Conservation (phyloP, 495 filamentous ascomycete species). For the Penicillium angulare region DNA sequence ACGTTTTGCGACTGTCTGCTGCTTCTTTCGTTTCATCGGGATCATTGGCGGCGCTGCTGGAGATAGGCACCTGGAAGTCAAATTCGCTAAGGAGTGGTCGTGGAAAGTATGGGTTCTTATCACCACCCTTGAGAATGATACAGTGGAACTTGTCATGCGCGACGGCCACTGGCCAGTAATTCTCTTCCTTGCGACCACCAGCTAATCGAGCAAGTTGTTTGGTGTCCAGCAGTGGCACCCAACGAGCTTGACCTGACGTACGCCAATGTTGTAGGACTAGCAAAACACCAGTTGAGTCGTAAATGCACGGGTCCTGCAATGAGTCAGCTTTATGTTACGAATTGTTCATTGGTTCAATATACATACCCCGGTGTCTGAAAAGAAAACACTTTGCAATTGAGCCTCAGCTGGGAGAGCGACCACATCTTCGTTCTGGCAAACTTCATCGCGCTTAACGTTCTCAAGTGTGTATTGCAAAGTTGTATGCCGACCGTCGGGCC, state of each 20-base stretch:
- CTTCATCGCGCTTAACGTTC: slow-evolving; percentile 89
- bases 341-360: neutral
- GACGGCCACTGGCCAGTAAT: slow-evolving; percentile 94
- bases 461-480: slow-evolving; percentile 83
- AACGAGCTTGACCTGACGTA: slow-evolving; percentile 74
- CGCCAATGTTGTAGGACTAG: slow-evolving; percentile 91
- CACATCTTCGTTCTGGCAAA: slow-evolving; percentile 87
- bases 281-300: slow-evolving; percentile 84
- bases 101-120: slow-evolving; percentile 92
- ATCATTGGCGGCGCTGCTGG: slow-evolving; percentile 43
- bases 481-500: slow-evolving; percentile 65
- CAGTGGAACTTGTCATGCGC: slow-evolving; percentile 93
- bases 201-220: slow-evolving; percentile 76
- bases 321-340: slow-evolving; percentile 16
- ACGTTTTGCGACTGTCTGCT: slow-evolving; percentile 38
- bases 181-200: slow-evolving; percentile 79
- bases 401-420: slow-evolving; percentile 75
- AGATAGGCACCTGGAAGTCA: slow-evolving; percentile 82
- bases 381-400: slow-evolving; percentile 78
- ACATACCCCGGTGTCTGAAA: slow-evolving; percentile 79
- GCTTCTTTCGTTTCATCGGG: slow-evolving; percentile 39
- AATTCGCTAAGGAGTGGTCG: slow-evolving; percentile 90
- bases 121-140: slow-evolving; percentile 95
- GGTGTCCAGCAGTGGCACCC: slow-evolving; percentile 91
- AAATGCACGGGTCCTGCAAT: slow-evolving; percentile 81